phyloP scores from a whole-genome alignment of 768 basidiomycete genomes.

The Naganishia vaughanmartiniae region DNA sequence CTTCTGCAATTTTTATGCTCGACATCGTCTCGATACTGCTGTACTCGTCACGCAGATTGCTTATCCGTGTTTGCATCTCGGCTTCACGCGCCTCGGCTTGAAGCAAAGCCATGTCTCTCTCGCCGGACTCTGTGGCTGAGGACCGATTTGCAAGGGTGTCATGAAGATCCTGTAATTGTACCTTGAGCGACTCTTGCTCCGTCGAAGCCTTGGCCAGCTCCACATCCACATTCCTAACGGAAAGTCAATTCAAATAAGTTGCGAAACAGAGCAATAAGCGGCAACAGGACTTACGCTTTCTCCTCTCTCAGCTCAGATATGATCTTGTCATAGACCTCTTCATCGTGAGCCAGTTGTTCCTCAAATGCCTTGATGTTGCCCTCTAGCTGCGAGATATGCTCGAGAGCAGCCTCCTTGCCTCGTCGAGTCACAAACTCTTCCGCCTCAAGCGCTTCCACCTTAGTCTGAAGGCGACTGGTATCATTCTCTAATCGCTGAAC shows the following conservation, averaged over 20 bases:
- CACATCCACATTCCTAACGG: conserved; percentile 8
- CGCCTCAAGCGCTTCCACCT: neutral
- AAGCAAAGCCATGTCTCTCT: conserved; percentile 41
- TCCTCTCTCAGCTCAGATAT: conserved; percentile 3
- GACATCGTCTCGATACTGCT: conserved; percentile 2
- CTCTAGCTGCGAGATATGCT: conserved; percentile 3
- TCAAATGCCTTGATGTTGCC: conserved; percentile 17
- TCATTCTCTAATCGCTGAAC: neutral
- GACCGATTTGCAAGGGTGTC: conserved; percentile 42
- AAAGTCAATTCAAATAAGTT: neutral
- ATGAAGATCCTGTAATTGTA: conserved; percentile 35
- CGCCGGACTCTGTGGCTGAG: conserved; percentile 41
- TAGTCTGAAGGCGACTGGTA: neutral
- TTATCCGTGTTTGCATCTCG: conserved; percentile 6
- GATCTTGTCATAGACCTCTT: conserved; percentile 20
- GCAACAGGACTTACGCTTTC: neutral
- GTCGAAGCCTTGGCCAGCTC: neutral
- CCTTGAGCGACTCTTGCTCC: conserved; percentile 27
- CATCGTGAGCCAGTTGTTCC: conserved; percentile 19
- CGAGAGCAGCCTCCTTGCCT: conserved; percentile 17
- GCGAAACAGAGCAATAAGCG: neutral
- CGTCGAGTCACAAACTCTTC: conserved; percentile 24
- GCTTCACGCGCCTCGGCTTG: conserved; percentile 33
- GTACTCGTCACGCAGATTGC: conserved; percentile 1
- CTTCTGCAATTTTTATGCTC: neutral